Base-by-base conservation (phyloP, 2,329 filamentous ascomycete species). In the Talaromyces atroroseus region DNA sequence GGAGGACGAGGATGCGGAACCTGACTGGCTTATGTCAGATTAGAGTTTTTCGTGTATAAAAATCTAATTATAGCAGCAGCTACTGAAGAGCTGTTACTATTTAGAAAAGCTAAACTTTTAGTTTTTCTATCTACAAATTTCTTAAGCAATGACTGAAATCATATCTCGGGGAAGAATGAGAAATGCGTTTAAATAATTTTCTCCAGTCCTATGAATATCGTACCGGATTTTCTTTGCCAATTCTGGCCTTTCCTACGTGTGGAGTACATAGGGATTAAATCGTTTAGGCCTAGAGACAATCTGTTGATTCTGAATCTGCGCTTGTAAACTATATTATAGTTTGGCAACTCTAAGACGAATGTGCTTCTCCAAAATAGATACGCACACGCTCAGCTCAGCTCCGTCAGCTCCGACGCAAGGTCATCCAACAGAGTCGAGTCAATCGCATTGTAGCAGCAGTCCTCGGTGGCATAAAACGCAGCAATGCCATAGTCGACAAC, bases 1-100 rank as follows among this genome's bases (percentile, higher is more conserved):
- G 0, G 83, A 86, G 32, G 83, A 86, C 62, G 82, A 85, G 50
- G 83, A 86, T 65, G 82, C 82, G 2, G 82, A 86, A 60, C 83
- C 83, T 2, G 82, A 86, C 45, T 86, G 83, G 83, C 66, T 86
- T 49, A 68, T 79, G 60, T 74, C 64, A 52, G 68, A 71, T 62
- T 68, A 61, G 24, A 3, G 1, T n/a, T 2, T 12, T 29, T 14
- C 46, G 20, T 26, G 18, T 4, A 5, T 29, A 29, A 8, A 5
- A 29, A 29, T 21, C 21, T 5, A 18, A 6, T n/a, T n/a, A n/a
- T n/a, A 24, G 21, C 16, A 12, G 12, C 2, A 21, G 16, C 18
- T 45, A 24, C 18, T 45, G 2, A 21, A 21, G 42, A 12, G 16
- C 7, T 21, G 42, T n/a, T 21, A 21, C 42, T 4, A 20, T 21